Percentiles rank a stretch among this genome's conserved stretches.
Conservation (phyloP, 1,139 yeast genomes). For the Pneumocystis murina region DNA sequence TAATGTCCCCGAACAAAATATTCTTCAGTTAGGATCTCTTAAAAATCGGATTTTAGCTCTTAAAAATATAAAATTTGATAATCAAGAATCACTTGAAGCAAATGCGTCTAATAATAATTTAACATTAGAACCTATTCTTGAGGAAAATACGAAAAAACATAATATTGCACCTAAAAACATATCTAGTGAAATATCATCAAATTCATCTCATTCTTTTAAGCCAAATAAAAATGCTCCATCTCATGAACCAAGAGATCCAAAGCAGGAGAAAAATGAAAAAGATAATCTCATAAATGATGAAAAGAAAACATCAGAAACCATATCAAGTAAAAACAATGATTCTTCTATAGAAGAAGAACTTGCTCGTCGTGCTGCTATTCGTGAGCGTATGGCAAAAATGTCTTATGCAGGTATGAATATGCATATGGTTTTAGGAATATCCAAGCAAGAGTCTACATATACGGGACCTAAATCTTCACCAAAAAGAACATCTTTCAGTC, state of each 20-base stretch:
- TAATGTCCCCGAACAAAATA: not conserved
- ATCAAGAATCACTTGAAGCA: not conserved
- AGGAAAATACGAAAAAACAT: not conserved
- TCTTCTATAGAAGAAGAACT: not conserved
- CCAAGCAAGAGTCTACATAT: slow-evolving; percentile 21
- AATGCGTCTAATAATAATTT: not conserved
- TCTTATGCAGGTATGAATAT: slow-evolving; percentile 70
- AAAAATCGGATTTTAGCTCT: not conserved
- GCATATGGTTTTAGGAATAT: slow-evolving; percentile 30
- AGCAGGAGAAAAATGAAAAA: not conserved
- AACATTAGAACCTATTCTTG: not conserved
- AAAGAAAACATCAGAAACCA: not conserved
- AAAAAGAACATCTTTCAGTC: slow-evolving; percentile 17
- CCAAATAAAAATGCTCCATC: not conserved
- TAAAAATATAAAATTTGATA: not conserved
- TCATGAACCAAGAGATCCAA: not conserved
- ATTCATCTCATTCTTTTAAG: not conserved
- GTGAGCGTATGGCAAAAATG: slow-evolving; percentile 90
- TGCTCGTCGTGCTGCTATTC: slow-evolving; percentile 56
- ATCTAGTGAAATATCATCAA: not conserved
- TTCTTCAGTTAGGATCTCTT: not conserved
- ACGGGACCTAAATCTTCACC: slow-evolving; percentile 21
- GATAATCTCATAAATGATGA: not conserved
- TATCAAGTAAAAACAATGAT: not conserved
- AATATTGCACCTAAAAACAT: not conserved